phyloP scores from a whole-genome alignment of 495 filamentous ascomycete genomes.

The Extremus antarcticus region DNA sequence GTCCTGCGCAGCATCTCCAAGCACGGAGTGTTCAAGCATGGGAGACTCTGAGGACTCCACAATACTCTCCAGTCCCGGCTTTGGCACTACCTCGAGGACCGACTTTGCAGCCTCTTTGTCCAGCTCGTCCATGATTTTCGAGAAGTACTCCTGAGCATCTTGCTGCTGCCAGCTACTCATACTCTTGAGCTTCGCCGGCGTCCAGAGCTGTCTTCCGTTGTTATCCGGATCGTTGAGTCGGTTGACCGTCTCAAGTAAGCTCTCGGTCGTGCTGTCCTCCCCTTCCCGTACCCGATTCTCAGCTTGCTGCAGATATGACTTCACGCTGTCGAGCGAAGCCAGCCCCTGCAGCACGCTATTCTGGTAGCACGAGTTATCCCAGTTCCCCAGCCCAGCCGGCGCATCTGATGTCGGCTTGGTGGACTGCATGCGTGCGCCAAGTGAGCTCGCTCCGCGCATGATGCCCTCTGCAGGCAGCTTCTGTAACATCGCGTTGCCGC shows the following conservation, averaged over 20 bases:
- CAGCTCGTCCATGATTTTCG: slow-evolving; percentile 75
- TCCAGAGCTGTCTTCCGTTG: slow-evolving; percentile 65
- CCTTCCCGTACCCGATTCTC: slow-evolving; percentile 18
- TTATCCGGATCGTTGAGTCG: slow-evolving; percentile 56
- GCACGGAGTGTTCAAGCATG: no score
- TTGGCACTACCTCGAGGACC: not conserved
- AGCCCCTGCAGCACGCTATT: slow-evolving; percentile 87
- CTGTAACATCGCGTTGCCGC: slow-evolving; percentile 42
- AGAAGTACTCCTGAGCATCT: slow-evolving; percentile 96
- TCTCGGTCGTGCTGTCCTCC: slow-evolving; percentile 36
- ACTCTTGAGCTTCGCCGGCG: slow-evolving; percentile 62
- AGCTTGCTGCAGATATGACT: slow-evolving; percentile 37
- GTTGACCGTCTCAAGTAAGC: slow-evolving; percentile 52
- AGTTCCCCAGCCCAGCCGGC: slow-evolving; percentile 78
- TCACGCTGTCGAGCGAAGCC: slow-evolving; percentile 59
- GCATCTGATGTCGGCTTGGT: slow-evolving; percentile 28
- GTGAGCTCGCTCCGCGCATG: slow-evolving; percentile 34
- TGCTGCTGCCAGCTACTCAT: slow-evolving; percentile 95
- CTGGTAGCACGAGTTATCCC: slow-evolving; percentile 93
- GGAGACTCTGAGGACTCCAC: not conserved
- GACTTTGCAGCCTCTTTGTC: slow-evolving; percentile 42
- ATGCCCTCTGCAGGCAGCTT: slow-evolving; percentile 29
- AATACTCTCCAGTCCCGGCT: slow-evolving; percentile 31
- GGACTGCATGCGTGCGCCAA: slow-evolving; percentile 26
- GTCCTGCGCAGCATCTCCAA: not conserved